Evolutionary conservation across 2,329 filamentous ascomycete species (phyloP).

Genomic region (Cercospora beticola): DNA sequence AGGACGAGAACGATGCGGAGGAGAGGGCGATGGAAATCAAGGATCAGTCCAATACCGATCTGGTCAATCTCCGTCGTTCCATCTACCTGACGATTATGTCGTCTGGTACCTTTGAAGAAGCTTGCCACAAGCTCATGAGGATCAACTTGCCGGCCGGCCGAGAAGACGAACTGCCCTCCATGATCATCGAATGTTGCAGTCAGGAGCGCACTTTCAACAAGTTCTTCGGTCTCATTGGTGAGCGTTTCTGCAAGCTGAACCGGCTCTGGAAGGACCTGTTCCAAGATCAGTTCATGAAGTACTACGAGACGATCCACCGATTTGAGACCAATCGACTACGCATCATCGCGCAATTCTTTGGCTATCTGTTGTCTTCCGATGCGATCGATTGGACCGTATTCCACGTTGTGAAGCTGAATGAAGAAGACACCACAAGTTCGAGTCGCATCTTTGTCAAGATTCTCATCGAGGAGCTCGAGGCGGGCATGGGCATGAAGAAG

Average conservation of each 20-base stretch:
- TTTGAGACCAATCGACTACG: slow-evolving; percentile 94
- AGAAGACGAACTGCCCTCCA: slow-evolving; percentile 87
- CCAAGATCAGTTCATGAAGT: slow-evolving; percentile 83
- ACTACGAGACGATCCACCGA: slow-evolving; percentile 96
- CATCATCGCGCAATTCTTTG: slow-evolving; percentile 94
- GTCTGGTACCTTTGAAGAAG: slow-evolving; percentile 93
- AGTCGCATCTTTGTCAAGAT: slow-evolving; percentile 99
- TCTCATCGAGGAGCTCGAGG: slow-evolving; percentile 85
- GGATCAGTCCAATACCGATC: slow-evolving; percentile 92
- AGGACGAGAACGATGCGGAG: slow-evolving; percentile 66
- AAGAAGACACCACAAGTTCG: slow-evolving; percentile 94
- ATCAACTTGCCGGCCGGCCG: slow-evolving; percentile 83
- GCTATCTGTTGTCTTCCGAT: slow-evolving; percentile 82
- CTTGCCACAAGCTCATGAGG: slow-evolving; percentile 88
- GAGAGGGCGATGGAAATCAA: slow-evolving; percentile 89
- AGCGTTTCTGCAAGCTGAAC: slow-evolving; percentile 94
- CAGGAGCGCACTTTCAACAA: slow-evolving; percentile 97
- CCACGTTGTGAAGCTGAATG: slow-evolving; percentile 81
- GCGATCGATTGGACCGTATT: slow-evolving; percentile 91
- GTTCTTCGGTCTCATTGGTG: slow-evolving; percentile 91
- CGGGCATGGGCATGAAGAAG: slow-evolving; percentile 80
- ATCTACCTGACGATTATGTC: slow-evolving; percentile 99
- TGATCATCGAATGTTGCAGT: slow-evolving; percentile 95
- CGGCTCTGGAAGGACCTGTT: slow-evolving; percentile 92
- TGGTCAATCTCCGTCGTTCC: slow-evolving; percentile 87